Conservation (phyloP, 495 filamentous ascomycete species). For the Pyronema domesticum region DNA sequence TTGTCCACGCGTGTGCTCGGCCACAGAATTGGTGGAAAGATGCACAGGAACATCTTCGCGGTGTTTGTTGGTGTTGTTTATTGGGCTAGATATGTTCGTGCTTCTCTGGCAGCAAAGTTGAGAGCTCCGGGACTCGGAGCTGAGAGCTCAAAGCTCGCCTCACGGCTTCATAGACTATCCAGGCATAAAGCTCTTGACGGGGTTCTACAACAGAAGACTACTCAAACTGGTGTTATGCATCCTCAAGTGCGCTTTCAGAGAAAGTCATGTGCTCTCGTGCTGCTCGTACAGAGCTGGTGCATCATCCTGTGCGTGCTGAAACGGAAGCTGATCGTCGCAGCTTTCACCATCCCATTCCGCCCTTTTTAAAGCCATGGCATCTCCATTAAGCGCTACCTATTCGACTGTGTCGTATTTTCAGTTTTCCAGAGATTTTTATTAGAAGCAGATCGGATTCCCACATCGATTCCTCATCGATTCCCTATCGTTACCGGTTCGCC, state of each 20-base stretch:
- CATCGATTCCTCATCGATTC: neutral
- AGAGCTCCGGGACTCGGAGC: neutral
- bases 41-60: neutral
- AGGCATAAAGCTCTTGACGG: neutral
- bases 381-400: neutral
- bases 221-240: neutral
- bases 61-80: neutral
- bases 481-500: neutral
- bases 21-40: neutral
- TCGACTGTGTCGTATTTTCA: neutral
- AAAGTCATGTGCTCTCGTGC: neutral
- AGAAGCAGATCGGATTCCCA: neutral
- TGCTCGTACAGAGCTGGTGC: neutral
- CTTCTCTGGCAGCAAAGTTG: too few species aligned
- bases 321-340: neutral
- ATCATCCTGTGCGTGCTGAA: neutral
- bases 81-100: too few species aligned
- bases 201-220: neutral
- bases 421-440: neutral
- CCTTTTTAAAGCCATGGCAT: neutral
- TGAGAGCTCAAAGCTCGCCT: neutral
- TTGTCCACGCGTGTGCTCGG: neutral
- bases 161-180: neutral
- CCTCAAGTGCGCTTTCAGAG: neutral
- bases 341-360: neutral